Base-by-base conservation (phyloP, 352 stramenopile genomes). In the Blastocystis sp. region DNA sequence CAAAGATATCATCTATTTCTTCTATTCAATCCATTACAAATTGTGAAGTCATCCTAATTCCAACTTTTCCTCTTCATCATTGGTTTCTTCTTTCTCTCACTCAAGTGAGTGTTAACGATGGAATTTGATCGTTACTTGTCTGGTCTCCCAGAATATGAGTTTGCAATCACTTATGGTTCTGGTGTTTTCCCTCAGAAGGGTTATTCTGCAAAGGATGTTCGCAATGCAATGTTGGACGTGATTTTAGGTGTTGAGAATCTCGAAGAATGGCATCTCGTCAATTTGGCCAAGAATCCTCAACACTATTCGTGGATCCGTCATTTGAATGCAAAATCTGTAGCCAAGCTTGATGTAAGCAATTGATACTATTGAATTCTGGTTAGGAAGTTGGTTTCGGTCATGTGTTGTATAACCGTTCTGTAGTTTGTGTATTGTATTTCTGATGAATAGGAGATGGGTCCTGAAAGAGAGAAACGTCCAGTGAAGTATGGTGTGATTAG, bases 401-500 rank as follows among this genome's bases (percentile, higher is more conserved):
- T 67, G 71, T 83, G 7, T 83, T 67, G 51, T 83, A 83, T 56
- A 83, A 83, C 51, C 46, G 32, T 24, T 42, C 5, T 37, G 71
- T 83, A 51, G 9, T 27, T 5, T 32, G 16, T 12, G 19, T 42
- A 16, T n/a, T 52, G 7, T 83, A 32, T 16, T 35, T 14, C 1
- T 54, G n/a, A 83, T n/a, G 7, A 7, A 11, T 83, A 83, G 71
- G 54, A 65, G 29, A 83, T 83, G 71, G 71, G 71, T 56, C 46
- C 71, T 14, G 46, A 83, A 24, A 49, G 46, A 21, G 21, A 21
- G 2, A 35, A 65, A 29, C 57, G 77, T 52, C 39, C 49, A 24
- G 61, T 87, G 19, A 87, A 87, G 46, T 87, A 87, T 29, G 77
- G 77, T 37, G 39, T 87, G 19, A 74, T 87, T 32, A 57, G 42